Conservation (phyloP, 1,284 basidiomycete species). For the Fistulina hepatica region DNA sequence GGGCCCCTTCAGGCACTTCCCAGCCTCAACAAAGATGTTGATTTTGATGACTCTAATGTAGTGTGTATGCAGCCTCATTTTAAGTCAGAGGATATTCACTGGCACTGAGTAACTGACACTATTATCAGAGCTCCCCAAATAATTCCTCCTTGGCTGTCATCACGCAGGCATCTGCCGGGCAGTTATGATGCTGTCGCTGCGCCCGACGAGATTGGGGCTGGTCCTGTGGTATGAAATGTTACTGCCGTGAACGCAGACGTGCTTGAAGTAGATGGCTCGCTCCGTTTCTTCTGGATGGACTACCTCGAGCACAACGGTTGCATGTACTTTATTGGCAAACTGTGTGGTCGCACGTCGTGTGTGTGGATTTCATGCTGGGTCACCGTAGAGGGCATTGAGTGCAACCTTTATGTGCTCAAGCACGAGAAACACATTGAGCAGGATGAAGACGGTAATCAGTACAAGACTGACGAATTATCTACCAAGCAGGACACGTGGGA, state of each 20-base stretch:
- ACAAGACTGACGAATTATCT: slow-evolving; percentile 72
- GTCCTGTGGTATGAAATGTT: too few relatives aligned
- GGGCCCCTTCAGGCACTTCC: too few relatives aligned
- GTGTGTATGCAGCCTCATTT: too few relatives aligned
- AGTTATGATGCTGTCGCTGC: too few relatives aligned
- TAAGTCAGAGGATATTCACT: too few relatives aligned
- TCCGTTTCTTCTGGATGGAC: slow-evolving; percentile 93
- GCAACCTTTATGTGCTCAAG: slow-evolving; percentile 92
- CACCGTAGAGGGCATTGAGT: slow-evolving; percentile 76
- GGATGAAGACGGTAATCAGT: slow-evolving; percentile 42
- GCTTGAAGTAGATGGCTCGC: slow-evolving; percentile 69
- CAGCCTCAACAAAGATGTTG: too few relatives aligned
- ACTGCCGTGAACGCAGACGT: slow-evolving; percentile 43
- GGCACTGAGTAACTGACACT: too few relatives aligned
- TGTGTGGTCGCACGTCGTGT: slow-evolving; percentile 61
- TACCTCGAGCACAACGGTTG: slow-evolving; percentile 76
- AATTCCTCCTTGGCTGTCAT: too few relatives aligned
- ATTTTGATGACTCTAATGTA: too few relatives aligned
- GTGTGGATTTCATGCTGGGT: slow-evolving; percentile 83
- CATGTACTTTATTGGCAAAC: slow-evolving; percentile 81
- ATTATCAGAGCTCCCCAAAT: too few relatives aligned
- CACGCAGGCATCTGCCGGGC: too few relatives aligned
- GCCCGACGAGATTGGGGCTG: too few relatives aligned
- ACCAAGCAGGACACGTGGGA: slow-evolving; percentile 61
- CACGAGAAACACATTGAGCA: slow-evolving; percentile 55